Evolutionary conservation across 2,329 filamentous ascomycete species (phyloP).

Genomic region (Zarea fungicola): DNA sequence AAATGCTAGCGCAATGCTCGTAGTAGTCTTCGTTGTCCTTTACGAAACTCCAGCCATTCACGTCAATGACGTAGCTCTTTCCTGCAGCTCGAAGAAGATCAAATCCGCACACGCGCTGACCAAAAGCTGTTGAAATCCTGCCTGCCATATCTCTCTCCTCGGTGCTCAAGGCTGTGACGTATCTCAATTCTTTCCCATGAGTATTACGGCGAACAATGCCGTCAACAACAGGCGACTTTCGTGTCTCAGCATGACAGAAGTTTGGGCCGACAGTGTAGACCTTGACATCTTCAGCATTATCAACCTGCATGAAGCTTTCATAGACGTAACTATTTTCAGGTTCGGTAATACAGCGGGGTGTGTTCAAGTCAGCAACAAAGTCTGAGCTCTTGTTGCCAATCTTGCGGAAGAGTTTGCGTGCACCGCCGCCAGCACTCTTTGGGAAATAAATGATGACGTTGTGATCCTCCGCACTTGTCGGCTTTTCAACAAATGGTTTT

Average conservation of each 20-base stretch:
- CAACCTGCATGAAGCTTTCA: slow-evolving; percentile 92
- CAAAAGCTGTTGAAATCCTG: slow-evolving; percentile 86
- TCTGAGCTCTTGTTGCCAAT: slow-evolving; percentile 99
- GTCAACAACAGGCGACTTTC: slow-evolving; percentile 96
- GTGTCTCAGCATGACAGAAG: slow-evolving; percentile 94
- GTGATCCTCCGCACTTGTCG: slow-evolving; percentile 96
- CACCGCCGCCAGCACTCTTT: slow-evolving; percentile 78
- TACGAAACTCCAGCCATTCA: slow-evolving; percentile 99
- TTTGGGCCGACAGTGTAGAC: slow-evolving; percentile 91
- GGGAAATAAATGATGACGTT: slow-evolving; percentile 99
- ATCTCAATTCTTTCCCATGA: slow-evolving; percentile 93
- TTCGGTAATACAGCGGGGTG: slow-evolving; percentile 79
- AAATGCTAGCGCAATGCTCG: slow-evolving; percentile 78
- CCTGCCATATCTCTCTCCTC: slow-evolving; percentile 83
- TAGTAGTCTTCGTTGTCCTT: slow-evolving; percentile 99
- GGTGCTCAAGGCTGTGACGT: slow-evolving; percentile 77
- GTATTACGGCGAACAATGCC: slow-evolving; percentile 93
- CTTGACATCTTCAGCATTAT: slow-evolving; percentile 97
- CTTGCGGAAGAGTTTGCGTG: slow-evolving; percentile 88
- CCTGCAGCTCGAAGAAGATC: slow-evolving; percentile 83
- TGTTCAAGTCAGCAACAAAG: slow-evolving; percentile 69
- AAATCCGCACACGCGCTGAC: slow-evolving; percentile 92
- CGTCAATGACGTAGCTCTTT: slow-evolving; percentile 95
- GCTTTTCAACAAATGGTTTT: slow-evolving; percentile 98
- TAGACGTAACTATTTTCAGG: slow-evolving; percentile 84